Evolutionary conservation across 192 early-diverging fungal species (phyloP).

Genomic region (Backusella tuberculispora): DNA sequence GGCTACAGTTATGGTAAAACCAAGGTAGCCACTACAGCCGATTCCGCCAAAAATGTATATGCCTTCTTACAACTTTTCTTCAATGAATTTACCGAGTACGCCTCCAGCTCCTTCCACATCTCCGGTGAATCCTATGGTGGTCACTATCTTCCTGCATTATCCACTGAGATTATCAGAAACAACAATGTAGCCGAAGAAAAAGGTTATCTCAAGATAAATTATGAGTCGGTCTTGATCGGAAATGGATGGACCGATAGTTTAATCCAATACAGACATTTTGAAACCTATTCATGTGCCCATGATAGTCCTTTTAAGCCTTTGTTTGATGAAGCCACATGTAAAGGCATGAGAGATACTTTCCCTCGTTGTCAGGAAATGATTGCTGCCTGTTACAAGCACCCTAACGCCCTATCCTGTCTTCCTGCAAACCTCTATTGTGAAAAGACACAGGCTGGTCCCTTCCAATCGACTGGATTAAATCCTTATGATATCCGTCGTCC

Average conservation of each 20-base stretch:
- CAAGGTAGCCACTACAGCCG: conserved; percentile 66
- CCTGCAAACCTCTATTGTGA: conserved; percentile 88
- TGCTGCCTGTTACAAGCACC: conserved; percentile 83
- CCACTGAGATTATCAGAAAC: conserved; percentile 73
- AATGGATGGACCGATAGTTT: conserved; percentile 92
- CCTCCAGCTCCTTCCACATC: conserved; percentile 78
- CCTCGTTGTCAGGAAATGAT: conserved; percentile 78
- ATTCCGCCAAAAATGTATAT: conserved; percentile 88
- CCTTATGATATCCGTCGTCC: conserved; percentile 92
- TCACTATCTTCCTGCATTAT: conserved; percentile 94
- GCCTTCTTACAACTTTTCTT: conserved; percentile 94
- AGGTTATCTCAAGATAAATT: conserved; percentile 58
- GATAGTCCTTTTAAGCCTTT: conserved; percentile 69
- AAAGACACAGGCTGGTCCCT: conserved; percentile 46
- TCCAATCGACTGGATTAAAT: conserved; percentile 81
- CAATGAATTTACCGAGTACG: conserved; percentile 80
- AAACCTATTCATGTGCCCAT: conserved; percentile 72
- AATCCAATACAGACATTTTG: conserved; percentile 89
- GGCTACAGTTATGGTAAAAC: conserved; percentile 87
- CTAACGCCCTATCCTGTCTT: conserved; percentile 77
- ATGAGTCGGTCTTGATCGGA: conserved; percentile 82
- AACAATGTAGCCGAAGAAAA: conserved; percentile 60
- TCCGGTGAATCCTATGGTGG: conserved; percentile 84
- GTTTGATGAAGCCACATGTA: conserved; percentile 71
- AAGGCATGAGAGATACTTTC: conserved; percentile 72